phyloP scores from a whole-genome alignment of 2,329 filamentous ascomycete genomes.

The Chaetomium strumarium region DNA sequence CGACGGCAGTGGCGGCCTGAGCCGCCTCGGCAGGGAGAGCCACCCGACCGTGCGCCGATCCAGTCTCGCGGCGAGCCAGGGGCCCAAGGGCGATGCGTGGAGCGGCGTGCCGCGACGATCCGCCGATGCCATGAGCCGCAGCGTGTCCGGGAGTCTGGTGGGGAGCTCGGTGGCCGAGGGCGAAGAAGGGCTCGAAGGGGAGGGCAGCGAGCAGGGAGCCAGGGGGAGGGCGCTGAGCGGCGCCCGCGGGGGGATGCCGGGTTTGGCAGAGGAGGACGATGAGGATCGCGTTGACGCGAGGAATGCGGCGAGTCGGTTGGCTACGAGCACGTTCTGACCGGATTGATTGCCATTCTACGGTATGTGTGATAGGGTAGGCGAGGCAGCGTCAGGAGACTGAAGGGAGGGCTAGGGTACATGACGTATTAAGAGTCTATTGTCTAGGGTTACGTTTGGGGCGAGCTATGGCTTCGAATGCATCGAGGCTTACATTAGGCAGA shows the following conservation, averaged over 20 bases:
- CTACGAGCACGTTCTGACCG: conserved; percentile 79
- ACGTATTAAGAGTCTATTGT: too few species aligned
- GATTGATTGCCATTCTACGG: background rate
- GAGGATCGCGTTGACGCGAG: conserved; percentile 91
- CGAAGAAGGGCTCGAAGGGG: conserved; percentile 44
- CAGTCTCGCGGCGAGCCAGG: conserved; percentile 80
- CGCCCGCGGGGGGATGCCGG: conserved; percentile 40
- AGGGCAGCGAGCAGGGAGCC: conserved; percentile 32
- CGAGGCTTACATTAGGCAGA: too few species aligned
- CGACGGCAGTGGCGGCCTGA: conserved; percentile 83
- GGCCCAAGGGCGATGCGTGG: conserved; percentile 97
- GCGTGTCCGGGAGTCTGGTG: conserved; percentile 59
- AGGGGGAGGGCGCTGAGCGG: conserved; percentile 37
- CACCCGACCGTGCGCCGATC: conserved; percentile 69
- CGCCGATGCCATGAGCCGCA: conserved; percentile 66
- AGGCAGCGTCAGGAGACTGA: too few species aligned
- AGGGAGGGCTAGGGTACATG: too few species aligned
- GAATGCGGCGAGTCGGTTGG: conserved; percentile 90
- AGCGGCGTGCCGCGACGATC: conserved; percentile 82
- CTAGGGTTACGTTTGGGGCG: too few species aligned
- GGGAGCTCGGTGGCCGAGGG: conserved; percentile 49
- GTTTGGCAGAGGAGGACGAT: conserved; percentile 72
- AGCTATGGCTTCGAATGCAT: too few species aligned
- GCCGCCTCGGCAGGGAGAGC: conserved; percentile 79
- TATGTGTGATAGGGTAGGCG: too few species aligned